These are phyloP conservation scores for Coemansia sp. DNA, from an alignment of 192 early-diverging fungal species.

Conservation along the genomic window DNA sequence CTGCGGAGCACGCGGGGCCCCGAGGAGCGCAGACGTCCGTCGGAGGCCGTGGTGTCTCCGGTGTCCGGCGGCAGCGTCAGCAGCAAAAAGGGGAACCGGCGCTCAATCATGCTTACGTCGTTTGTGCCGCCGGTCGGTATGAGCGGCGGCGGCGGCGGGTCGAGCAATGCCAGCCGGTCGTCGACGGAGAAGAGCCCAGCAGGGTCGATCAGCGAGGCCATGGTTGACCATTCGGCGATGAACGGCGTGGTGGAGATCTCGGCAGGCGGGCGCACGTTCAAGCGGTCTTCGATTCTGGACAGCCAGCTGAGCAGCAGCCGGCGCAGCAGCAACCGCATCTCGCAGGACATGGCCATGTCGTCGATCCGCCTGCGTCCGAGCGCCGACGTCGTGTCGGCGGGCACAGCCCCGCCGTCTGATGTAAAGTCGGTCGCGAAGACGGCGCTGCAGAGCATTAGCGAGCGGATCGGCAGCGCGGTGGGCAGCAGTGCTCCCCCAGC, in stretches of 20 bases:
- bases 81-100: constrained; percentile 28
- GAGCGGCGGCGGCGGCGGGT: constrained; percentile 27
- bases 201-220: constrained; percentile 6
- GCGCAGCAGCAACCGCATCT: constrained; percentile 11
- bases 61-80: background rate
- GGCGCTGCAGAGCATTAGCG: constrained; percentile 43
- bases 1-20: background rate
- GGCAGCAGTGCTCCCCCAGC: constrained; percentile 1
- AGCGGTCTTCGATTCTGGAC: constrained; percentile 31
- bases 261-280: constrained; percentile 24
- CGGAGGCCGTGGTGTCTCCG: constrained; percentile 18
- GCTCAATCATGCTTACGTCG: constrained; percentile 50
- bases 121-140: constrained; percentile 46
- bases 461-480: constrained; percentile 13
- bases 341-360: constrained; percentile 13
- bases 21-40: constrained; percentile 37
- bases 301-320: constrained; percentile 7
- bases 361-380: constrained; percentile 48
- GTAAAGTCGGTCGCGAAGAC: constrained; percentile 14
- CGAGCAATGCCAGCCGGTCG: constrained; percentile 28
- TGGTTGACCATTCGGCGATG: background rate
- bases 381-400: constrained; percentile 14
- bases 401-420: background rate
- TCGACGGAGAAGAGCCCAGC: constrained; percentile 40
- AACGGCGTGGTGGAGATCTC: constrained; percentile 32